A percentile compares a stretch with the other conserved stretches of the same genome.
Evolutionary conservation across 2,329 filamentous ascomycete genomes (phyloP).

Genomic region (Trichoderma aggressivum): DNA sequence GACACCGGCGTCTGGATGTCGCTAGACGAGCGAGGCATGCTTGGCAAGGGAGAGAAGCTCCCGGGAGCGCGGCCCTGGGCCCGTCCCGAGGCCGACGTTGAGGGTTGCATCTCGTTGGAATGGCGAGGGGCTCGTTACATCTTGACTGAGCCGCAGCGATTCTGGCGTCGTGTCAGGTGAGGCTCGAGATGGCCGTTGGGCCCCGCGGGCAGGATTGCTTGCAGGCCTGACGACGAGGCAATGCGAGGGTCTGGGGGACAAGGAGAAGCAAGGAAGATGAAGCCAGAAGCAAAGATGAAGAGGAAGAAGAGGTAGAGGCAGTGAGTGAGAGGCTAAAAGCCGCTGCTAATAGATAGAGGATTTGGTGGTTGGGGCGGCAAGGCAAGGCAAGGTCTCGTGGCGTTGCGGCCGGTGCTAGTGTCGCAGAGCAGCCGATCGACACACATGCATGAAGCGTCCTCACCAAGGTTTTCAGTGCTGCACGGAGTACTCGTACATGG

Average conservation of each 20-base stretch:
- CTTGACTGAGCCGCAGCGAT: conserved; percentile 30
- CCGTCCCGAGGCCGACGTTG: conserved; percentile 29
- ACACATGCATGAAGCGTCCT: neutral
- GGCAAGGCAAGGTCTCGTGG: neutral
- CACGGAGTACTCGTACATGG: neutral
- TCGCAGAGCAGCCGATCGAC: neutral
- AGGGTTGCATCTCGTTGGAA: conserved; percentile 46
- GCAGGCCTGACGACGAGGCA: neutral
- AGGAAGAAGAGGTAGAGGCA: neutral
- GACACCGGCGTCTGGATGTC: conserved; percentile 26
- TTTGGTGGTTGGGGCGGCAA: neutral
- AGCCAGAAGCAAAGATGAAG: neutral
- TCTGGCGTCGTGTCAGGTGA: neutral
- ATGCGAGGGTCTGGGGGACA: neutral
- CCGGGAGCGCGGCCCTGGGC: conserved; percentile 48
- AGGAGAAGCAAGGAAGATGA: neutral
- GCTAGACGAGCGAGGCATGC: conserved; percentile 29
- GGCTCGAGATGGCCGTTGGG: neutral
- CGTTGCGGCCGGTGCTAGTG: neutral
- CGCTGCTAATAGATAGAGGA: neutral
- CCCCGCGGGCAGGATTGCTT: neutral
- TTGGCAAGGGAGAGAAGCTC: conserved; percentile 54
- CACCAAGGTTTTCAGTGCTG: neutral
- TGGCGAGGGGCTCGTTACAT: conserved; percentile 39
- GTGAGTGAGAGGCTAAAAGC: neutral